These are phyloP conservation scores for Colletotrichum shisoi DNA, from an alignment of 2,329 filamentous ascomycete species.

Conservation along the genomic window DNA sequence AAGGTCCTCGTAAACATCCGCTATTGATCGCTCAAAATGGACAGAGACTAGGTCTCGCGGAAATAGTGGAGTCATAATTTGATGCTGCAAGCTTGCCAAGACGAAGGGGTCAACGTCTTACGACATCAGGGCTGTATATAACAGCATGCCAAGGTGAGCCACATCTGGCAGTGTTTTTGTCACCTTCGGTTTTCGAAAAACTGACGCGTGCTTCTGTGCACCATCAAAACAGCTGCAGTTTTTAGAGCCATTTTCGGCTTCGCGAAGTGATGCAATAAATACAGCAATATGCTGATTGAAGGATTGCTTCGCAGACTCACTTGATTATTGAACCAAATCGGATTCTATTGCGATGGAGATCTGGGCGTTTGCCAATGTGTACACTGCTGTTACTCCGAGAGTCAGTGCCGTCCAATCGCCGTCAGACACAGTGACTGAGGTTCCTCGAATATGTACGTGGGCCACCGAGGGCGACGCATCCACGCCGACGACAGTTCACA, in stretches of 20 bases:
- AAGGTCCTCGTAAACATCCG: slow-evolving; percentile 7
- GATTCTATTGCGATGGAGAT: slow-evolving; percentile 7
- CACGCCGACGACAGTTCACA: not conserved
- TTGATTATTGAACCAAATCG: not conserved
- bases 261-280: not conserved
- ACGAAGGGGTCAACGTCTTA: not conserved
- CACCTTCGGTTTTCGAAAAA: not conserved
- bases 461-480: not conserved
- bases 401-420: not conserved
- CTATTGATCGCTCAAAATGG: not conserved
- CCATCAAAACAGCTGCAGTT: not conserved
- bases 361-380: slow-evolving; percentile 18
- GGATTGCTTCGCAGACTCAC: not conserved
- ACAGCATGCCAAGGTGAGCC: not conserved
- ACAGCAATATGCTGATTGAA: not conserved
- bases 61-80: not conserved
- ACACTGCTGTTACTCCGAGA: slow-evolving; percentile 2
- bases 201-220: not conserved
- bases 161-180: not conserved
- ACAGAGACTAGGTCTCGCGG: not conserved
- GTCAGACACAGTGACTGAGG: not conserved
- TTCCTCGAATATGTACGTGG: slow-evolving; percentile 8
- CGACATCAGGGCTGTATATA: not conserved
- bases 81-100: not conserved
- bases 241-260: not conserved